These are phyloP conservation scores for Chalciporus piperatus DNA, from an alignment of 768 basidiomycete genomes.

Conservation along the genomic window DNA sequence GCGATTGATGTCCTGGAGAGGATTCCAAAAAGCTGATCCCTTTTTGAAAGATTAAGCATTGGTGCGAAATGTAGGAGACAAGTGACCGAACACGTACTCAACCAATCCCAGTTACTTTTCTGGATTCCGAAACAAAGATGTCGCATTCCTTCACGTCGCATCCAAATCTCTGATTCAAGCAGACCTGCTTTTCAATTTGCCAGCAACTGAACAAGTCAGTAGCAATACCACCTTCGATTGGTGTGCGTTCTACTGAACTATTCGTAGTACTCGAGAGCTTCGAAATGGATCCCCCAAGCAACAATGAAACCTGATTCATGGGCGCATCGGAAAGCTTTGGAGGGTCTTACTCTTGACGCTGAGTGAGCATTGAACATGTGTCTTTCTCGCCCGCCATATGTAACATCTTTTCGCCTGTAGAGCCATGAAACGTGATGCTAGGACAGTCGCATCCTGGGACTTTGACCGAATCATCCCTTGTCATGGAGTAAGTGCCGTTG, in stretches of 20 bases:
- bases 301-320: conserved; percentile 31
- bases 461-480: conserved; percentile 75
- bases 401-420: conserved; percentile 18
- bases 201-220: conserved; percentile 67
- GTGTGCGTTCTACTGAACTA: background rate
- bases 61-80: conserved; percentile 30
- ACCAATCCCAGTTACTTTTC: conserved; percentile 55
- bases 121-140: conserved; percentile 72
- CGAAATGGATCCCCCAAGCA: conserved; percentile 28
- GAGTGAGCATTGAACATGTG: conserved; percentile 20
- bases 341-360: conserved; percentile 20
- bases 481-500: conserved; percentile 47
- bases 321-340: conserved; percentile 27
- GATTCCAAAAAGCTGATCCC: background rate
- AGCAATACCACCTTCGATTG: background rate
- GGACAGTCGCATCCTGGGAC: conserved; percentile 68
- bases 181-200: conserved; percentile 82
- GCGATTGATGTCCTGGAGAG: conserved; percentile 6
- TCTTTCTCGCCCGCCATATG: background rate
- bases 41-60: conserved; percentile 45
- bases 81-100: background rate
- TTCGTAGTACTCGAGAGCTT: conserved; percentile 37
- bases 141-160: conserved; percentile 74
- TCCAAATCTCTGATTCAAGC: conserved; percentile 76
- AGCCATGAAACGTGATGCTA: conserved; percentile 61